Evolutionary conservation across 768 basidiomycete species (phyloP).

Genomic region (Hericium rajendrae): DNA sequence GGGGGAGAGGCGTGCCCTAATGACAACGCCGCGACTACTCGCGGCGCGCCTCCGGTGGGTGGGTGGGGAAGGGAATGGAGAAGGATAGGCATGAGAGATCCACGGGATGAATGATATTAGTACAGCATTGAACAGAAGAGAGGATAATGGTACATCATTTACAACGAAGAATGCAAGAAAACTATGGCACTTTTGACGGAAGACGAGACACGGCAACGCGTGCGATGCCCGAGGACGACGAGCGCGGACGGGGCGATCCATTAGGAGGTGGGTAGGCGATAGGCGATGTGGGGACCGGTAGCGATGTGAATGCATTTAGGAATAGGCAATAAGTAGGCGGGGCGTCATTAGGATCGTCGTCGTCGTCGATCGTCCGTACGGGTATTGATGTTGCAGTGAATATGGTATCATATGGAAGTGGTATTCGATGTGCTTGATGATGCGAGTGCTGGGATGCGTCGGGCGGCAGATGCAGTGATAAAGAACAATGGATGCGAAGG

Average conservation of each 20-base stretch:
- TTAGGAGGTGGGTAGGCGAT: not conserved
- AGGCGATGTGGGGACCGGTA: not conserved
- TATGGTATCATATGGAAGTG: not conserved
- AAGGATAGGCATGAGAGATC: not conserved
- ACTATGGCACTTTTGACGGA: not conserved
- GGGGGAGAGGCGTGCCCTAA: not conserved
- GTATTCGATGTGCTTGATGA: not conserved
- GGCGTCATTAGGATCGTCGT: conserved; percentile 1
- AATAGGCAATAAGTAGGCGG: not conserved
- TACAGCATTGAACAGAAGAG: not conserved
- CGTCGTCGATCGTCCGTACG: not conserved
- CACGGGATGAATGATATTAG: not conserved
- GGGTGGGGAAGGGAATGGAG: too few species aligned
- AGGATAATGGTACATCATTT: not conserved
- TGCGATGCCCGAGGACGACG: not conserved
- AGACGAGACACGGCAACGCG: not conserved
- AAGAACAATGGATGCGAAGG: not conserved
- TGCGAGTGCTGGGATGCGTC: not conserved
- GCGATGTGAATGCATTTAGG: not conserved
- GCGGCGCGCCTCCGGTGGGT: too few species aligned
- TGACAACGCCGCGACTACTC: not conserved
- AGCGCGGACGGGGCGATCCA: not conserved
- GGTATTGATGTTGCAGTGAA: not conserved
- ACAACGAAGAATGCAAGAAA: not conserved
- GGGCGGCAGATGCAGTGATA: not conserved